These are phyloP conservation scores for Tympanopsis confertula DNA, from an alignment of 2,329 filamentous ascomycete species.

Conservation along the genomic window DNA sequence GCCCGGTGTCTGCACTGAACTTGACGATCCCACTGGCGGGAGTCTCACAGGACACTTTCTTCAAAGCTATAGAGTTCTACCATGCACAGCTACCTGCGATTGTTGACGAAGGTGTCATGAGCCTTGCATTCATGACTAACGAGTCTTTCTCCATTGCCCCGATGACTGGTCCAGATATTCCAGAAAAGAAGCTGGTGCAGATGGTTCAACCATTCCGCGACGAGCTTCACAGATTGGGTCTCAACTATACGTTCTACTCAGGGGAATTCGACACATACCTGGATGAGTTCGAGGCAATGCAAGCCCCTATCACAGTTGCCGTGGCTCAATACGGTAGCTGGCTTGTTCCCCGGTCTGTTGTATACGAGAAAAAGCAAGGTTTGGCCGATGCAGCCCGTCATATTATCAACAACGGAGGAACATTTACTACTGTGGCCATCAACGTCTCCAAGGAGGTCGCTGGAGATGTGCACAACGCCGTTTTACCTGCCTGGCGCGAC, in stretches of 20 bases:
- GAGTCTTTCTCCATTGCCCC: constrained; percentile 23
- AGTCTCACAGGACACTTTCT: constrained; percentile 24
- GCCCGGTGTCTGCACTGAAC: constrained; percentile 19
- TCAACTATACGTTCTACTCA: constrained; percentile 8
- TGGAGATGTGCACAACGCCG: constrained; percentile 11
- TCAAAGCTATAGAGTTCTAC: constrained; percentile 24
- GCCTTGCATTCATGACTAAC: constrained; percentile 24
- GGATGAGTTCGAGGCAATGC: constrained; percentile 8
- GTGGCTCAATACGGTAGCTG: constrained; percentile 13
- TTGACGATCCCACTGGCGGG: constrained; percentile 20
- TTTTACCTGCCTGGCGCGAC: constrained; percentile 17
- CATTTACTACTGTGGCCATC: constrained; percentile 9
- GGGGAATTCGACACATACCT: constrained; percentile 9
- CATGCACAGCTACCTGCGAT: constrained; percentile 23
- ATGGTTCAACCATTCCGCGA: constrained; percentile 23
- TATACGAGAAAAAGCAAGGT: constrained; percentile 5
- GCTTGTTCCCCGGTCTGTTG: constrained; percentile 11
- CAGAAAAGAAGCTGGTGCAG: constrained; percentile 16
- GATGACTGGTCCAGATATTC: constrained; percentile 22
- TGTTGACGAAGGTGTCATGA: constrained; percentile 29
- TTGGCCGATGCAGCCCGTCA: constrained; percentile 7
- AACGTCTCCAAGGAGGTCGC: constrained; percentile 9
- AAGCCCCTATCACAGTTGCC: constrained; percentile 6
- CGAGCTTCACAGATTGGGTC: constrained; percentile 14
- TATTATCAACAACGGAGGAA: constrained; percentile 10